Percentiles rank a stretch among this genome's conserved stretches.
Conservation (phyloP, 163 green algal species). For the Volvox carteri region DNA sequence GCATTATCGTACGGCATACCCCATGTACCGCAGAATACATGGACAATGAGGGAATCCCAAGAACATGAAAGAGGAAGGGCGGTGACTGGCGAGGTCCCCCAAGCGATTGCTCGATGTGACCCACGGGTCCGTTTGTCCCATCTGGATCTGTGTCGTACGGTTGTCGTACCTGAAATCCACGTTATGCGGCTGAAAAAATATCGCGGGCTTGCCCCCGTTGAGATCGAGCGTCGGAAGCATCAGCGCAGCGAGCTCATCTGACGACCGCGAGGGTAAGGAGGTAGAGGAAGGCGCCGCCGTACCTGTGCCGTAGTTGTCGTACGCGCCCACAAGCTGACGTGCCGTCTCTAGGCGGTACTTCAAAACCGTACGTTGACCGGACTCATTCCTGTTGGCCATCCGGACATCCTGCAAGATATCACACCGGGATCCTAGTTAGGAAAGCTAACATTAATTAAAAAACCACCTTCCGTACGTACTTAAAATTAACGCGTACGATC, state of each 20-base stretch:
- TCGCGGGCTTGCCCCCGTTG: conserved; percentile 54
- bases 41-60: too few species aligned
- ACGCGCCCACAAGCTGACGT: neutral
- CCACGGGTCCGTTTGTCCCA: neutral
- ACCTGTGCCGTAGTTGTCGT: neutral
- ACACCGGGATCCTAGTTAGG: too few species aligned
- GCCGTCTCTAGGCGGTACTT: conserved; percentile 60
- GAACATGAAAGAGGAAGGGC: too few species aligned
- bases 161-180: conserved; percentile 82
- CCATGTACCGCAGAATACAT: too few species aligned
- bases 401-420: conserved; percentile 29
- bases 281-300: too few species aligned
- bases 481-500: too few species aligned
- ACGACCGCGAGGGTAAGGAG: neutral
- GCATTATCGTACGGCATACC: too few species aligned
- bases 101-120: too few species aligned
- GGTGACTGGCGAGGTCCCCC: too few species aligned
- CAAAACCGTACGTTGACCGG: conserved; percentile 52
- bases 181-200: conserved; percentile 90
- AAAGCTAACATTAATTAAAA: too few species aligned
- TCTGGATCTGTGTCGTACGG: too few species aligned
- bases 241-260: neutral
- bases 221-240: neutral
- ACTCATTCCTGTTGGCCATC: conserved; percentile 61
- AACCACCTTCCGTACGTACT: too few species aligned